Evolutionary conservation across 192 early-diverging fungal species (phyloP).

Genomic region (Endogone sp.): DNA sequence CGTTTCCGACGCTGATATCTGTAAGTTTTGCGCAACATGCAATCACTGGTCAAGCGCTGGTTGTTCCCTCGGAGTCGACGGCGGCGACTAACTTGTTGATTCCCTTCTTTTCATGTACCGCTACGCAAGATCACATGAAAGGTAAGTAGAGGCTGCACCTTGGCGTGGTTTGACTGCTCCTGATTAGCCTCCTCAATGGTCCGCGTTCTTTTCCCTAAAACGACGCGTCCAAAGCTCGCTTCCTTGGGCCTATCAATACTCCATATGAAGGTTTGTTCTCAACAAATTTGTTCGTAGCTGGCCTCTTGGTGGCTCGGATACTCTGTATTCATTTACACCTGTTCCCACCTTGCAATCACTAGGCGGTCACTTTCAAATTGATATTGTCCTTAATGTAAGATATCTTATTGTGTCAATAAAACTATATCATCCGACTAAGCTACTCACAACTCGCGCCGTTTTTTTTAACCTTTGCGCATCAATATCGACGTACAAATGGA

Average conservation of each 20-base stretch:
- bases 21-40: background rate
- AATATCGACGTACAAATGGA: no score
- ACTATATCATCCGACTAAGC: background rate
- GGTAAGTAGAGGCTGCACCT: background rate
- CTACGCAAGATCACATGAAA: background rate
- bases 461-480: background rate
- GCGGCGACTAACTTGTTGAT: no score
- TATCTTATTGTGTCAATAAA: background rate
- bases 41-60: background rate
- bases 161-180: background rate
- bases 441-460: no score
- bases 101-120: background rate
- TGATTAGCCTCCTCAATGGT: background rate
- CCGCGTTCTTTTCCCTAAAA: no score
- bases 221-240: background rate
- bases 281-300: no score
- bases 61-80: no score
- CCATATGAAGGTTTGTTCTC: constrained; percentile 24
- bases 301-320: no score
- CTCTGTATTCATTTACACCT: background rate
- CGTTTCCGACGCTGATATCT: background rate
- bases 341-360: background rate
- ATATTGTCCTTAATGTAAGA: constrained; percentile 11
- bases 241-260: constrained; percentile 18
- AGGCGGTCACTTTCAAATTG: constrained; percentile 16